A percentile compares a stretch with the other conserved stretches of the same genome.
Conservation (phyloP, 768 basidiomycete genomes). For the Collybia sordida region DNA sequence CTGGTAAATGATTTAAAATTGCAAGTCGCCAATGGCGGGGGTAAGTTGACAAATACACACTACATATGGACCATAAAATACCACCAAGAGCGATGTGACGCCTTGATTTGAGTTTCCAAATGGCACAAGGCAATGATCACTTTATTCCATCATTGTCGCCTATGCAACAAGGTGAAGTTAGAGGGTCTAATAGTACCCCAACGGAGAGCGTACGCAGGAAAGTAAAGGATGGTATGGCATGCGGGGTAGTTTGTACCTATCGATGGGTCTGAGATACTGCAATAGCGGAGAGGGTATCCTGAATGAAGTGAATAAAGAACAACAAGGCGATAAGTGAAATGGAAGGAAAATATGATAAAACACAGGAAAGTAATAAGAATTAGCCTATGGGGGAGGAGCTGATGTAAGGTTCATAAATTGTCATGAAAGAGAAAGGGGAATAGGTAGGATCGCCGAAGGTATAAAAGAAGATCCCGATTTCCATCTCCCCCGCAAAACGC, state of each 20-base stretch:
- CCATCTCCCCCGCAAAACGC: constrained; percentile 3
- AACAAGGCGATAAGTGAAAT: constrained; percentile 27
- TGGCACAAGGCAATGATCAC: too few relatives aligned
- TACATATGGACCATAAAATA: too few relatives aligned
- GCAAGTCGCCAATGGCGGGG: too few relatives aligned
- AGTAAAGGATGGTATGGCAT: constrained; percentile 3
- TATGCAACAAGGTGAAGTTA: too few relatives aligned
- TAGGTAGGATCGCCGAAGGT: constrained; percentile 7
- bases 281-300: constrained; percentile 19
- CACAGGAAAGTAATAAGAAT: constrained; percentile 15
- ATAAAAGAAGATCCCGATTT: constrained; percentile 11
- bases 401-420: constrained; percentile 15
- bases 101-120: too few relatives aligned
- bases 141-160: too few relatives aligned
- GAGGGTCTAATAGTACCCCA: too few relatives aligned
- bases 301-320: constrained; percentile 22
- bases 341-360: constrained; percentile 11
- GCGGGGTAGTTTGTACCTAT: constrained; percentile 4
- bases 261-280: constrained; percentile 11
- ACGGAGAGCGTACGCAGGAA: background rate
- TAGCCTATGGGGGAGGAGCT: constrained; percentile 12
- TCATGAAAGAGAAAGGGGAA: constrained; percentile 9
- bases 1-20: too few relatives aligned
- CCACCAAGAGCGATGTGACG: too few relatives aligned
- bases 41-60: too few relatives aligned